Conservation (phyloP, 2,329 filamentous ascomycete genomes). For the Aureobasidium sp. region DNA sequence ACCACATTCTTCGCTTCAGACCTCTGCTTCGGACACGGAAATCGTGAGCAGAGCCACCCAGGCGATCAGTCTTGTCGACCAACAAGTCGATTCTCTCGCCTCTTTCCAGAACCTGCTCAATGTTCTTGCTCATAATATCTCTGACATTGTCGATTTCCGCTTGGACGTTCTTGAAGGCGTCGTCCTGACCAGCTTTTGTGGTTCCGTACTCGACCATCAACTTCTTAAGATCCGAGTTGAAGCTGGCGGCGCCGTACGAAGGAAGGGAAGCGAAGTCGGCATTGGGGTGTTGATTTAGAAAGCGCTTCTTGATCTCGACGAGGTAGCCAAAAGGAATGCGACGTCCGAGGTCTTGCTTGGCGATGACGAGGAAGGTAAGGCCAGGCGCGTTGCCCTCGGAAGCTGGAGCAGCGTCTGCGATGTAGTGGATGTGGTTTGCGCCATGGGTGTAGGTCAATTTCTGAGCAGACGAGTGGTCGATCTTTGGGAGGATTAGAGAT, state of each 20-base stretch:
- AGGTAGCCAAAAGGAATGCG: slow-evolving; percentile 91
- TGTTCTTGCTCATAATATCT: slow-evolving; percentile 92
- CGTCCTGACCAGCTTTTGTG: slow-evolving; percentile 64
- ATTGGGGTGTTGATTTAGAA: slow-evolving; percentile 61
- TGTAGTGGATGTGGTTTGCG: slow-evolving; percentile 89
- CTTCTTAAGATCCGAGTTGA: slow-evolving; percentile 70
- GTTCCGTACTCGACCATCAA: slow-evolving; percentile 82
- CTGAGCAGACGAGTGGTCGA: slow-evolving; percentile 69
- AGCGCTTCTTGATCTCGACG: slow-evolving; percentile 81
- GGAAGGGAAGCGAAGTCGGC: slow-evolving; percentile 73
- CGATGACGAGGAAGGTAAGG: slow-evolving; percentile 86
- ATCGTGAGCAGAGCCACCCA: slow-evolving; percentile 82
- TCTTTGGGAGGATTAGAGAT: slow-evolving; percentile 91
- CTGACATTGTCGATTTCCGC: slow-evolving; percentile 86
- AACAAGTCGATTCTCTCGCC: slow-evolving; percentile 90
- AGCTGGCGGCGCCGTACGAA: slow-evolving; percentile 81
- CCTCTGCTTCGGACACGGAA: slow-evolving; percentile 83
- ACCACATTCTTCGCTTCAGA: slow-evolving; percentile 93
- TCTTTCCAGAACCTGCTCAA: slow-evolving; percentile 78
- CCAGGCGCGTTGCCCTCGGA: slow-evolving; percentile 50
- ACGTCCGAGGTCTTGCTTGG: slow-evolving; percentile 70
- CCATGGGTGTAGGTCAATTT: slow-evolving; percentile 87
- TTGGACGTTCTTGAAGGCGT: slow-evolving; percentile 77
- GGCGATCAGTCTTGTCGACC: slow-evolving; percentile 90
- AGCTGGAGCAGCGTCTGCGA: slow-evolving; percentile 58